Evolutionary conservation across 2,329 filamentous ascomycete genomes (phyloP), one percentile per base, ranked within the genome.

Genomic region (Tolypocladium nubicola): DNA sequence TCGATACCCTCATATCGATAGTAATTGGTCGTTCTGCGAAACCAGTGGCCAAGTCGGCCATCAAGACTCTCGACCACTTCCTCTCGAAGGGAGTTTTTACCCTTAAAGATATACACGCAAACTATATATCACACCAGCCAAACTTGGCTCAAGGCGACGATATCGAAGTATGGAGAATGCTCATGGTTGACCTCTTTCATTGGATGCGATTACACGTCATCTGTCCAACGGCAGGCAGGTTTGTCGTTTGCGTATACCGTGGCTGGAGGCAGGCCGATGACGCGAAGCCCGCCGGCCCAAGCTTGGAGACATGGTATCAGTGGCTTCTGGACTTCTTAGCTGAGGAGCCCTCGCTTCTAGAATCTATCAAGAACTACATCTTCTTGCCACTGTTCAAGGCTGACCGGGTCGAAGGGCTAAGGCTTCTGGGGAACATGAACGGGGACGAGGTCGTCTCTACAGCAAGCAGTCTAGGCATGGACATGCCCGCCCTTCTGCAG

Each of bases 21-120:
- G 78, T 89, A 47, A 76, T 79, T 26, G 79, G 82, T 57, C 77
- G 81, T 59, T 83, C 83, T 39, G 77, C 83, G 19, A 84, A 82
- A 61, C 80, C 84, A 11, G 76, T 86, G 55, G 83, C 85, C 45
- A 90, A 90, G 67, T 87, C 87, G 40, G 82, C 85, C 8, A 79
- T 90, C 60, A 85, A 86, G 65, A 81, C 81, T 19, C 72, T 90
- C 41, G 84, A 87, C 53, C 79, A 85, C 64, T 80, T 90, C 57
- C 66, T 90, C 4, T 73, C 76, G 53, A 90, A 88, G 67, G 73
- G 75, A 2, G 75, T 85, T 14, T 70, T 87, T 33, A 73, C 72
- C 63, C 64, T 79, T 57, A 66, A 73, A 57, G 72, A 81, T 58
- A 68, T 83, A 38, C 68, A 72, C 13, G 63, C 65, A 19, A 74